Evolutionary conservation across 2,329 filamentous ascomycete species (phyloP).

Genomic region (Xylariaceae sp.): DNA sequence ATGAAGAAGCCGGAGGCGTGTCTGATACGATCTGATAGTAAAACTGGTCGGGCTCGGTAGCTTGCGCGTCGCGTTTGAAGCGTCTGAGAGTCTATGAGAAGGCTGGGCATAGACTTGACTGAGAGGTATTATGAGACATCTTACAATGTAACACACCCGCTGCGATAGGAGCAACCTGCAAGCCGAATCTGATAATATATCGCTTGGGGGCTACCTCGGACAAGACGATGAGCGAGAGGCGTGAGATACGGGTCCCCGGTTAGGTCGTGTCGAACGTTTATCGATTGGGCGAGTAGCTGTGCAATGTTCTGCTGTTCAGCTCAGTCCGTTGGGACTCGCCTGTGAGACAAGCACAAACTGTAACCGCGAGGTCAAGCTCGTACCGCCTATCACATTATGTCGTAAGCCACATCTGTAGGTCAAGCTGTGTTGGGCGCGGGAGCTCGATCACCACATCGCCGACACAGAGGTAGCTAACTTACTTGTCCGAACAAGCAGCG

Average conservation of each 20-base stretch:
- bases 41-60: slow-evolving; percentile 1
- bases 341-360: slow-evolving; percentile 8
- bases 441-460: background rate
- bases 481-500: background rate
- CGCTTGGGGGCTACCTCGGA: slow-evolving; percentile 11
- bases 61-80: slow-evolving; percentile 13
- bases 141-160: slow-evolving; percentile 18
- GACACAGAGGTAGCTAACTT: background rate
- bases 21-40: slow-evolving; percentile 6
- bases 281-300: slow-evolving; percentile 14
- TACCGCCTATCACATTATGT: slow-evolving; percentile 5
- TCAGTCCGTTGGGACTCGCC: slow-evolving; percentile 20
- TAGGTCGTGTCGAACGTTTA: slow-evolving; percentile 13
- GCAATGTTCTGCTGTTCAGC: slow-evolving; percentile 23
- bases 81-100: slow-evolving; percentile 14
- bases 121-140: slow-evolving; percentile 14
- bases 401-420: slow-evolving; percentile 1
- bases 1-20: slow-evolving; percentile 3
- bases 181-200: slow-evolving; percentile 7
- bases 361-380: slow-evolving; percentile 11
- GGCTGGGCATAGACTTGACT: slow-evolving; percentile 12
- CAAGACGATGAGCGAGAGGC: slow-evolving; percentile 16
- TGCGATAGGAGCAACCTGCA: slow-evolving; percentile 5
- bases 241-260: slow-evolving; percentile 14
- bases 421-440: background rate